Evolutionary conservation across 306 rosid genomes (phyloP), one percentile per base, ranked within the genome.

Genomic region (Hippophae rhamnoides): DNA sequence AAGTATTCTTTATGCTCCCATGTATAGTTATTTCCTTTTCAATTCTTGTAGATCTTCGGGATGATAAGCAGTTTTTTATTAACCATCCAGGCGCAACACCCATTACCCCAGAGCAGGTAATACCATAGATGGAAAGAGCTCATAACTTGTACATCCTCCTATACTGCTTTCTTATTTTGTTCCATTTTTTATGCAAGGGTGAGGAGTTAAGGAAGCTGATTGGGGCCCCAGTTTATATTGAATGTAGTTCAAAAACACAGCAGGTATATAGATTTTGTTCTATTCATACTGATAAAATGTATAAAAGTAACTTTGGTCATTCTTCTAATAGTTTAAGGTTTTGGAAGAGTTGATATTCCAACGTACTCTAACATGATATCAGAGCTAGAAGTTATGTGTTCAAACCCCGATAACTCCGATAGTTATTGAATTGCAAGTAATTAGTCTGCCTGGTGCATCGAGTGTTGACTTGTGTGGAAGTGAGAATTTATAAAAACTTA

Each of bases 201-300:
- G 98, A 87, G 82, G 96, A 92, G 48, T 83, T 87, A 44, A 81
- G 82, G 60, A 87, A 87, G 73, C 83, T 83, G 43, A 87, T 92
- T 6, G 89, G 96, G 11, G 89, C 96, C 55, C 96, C 86, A 1
- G 77, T 74, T 73, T 92, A 85, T 79, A 81, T 85, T 23, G 98
- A 92, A 66, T 92, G 98, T 54, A 92, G 98, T 79, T 92, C 96
- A 43, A 92, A 92, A 83, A 87, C 98, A 25, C 96, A 92, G 73
- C 86, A 85, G 89, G 96, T 87, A 74, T 53, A 57, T 65, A 70
- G 47, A 71, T 72, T 2, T 31, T 4, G 38, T 31, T 55, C 63
- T 62, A 62, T 18, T 64, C 53, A 38, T 60, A 58, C 69, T 54
- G 26, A 48, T 67, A 48, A 11, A 45, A 18, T 18, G 23, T 18